Evolutionary conservation across 139 green algal genomes (phyloP).

Genomic region (Closterium sp.): DNA sequence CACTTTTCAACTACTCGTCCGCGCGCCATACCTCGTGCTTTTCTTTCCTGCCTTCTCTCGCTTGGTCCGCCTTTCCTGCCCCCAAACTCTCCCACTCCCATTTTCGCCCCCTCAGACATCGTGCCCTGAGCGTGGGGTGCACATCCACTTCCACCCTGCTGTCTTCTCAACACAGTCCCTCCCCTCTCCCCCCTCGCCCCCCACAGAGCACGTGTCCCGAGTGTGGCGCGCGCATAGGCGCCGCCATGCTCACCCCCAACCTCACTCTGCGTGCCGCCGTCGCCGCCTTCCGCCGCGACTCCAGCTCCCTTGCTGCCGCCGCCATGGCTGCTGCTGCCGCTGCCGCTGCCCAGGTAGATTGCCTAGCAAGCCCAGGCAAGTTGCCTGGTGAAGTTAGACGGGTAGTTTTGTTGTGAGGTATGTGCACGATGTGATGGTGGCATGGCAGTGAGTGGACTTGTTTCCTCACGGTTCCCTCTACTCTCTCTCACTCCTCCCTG

Average conservation of each 20-base stretch:
- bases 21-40: background rate
- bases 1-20: too few species aligned
- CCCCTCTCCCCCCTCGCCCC: background rate
- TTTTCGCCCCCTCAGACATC: too few species aligned
- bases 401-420: too few species aligned
- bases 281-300: background rate
- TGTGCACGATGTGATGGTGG: too few species aligned
- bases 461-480: too few species aligned
- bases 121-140: too few species aligned
- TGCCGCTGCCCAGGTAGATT: background rate
- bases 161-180: background rate
- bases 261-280: slow-evolving; percentile 7
- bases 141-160: too few species aligned
- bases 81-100: background rate
- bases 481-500: background rate
- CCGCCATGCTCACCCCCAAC: slow-evolving; percentile 9
- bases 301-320: background rate
- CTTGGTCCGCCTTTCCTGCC: background rate
- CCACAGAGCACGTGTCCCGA: slow-evolving; percentile 1
- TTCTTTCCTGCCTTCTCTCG: too few species aligned
- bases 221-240: background rate
- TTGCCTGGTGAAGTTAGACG: too few species aligned
- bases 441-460: too few species aligned
- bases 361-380: background rate
- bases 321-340: background rate